These are phyloP conservation scores for Gnomoniopsis sp. DNA, from an alignment of 2,329 filamentous ascomycete genomes.

Conservation along the genomic window DNA sequence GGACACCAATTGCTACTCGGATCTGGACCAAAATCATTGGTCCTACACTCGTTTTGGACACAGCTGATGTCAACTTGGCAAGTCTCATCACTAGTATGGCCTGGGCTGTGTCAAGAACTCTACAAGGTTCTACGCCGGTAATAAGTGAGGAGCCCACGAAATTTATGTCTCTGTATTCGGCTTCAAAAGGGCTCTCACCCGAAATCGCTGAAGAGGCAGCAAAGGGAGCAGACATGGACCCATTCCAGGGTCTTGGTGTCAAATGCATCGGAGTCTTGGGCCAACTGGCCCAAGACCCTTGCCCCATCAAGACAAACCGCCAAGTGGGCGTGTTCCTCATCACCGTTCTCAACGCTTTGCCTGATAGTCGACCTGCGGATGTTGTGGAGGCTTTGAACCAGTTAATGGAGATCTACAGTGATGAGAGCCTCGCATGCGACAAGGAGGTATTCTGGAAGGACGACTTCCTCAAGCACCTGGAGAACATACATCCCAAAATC, in stretches of 20 bases:
- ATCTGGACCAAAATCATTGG: conserved; percentile 58
- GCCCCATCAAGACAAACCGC: conserved; percentile 52
- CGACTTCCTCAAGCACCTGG: conserved; percentile 56
- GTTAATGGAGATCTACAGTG: conserved; percentile 64
- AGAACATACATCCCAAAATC: conserved; percentile 50
- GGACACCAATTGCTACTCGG: conserved; percentile 49
- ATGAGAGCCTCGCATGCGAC: conserved; percentile 57
- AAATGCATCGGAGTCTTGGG: conserved; percentile 67
- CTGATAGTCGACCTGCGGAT: conserved; percentile 53
- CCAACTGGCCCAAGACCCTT: conserved; percentile 55
- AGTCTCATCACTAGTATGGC: conserved; percentile 61
- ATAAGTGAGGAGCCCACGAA: conserved; percentile 54
- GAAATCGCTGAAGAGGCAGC: conserved; percentile 10
- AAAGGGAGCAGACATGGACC: conserved; percentile 40
- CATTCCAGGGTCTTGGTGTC: conserved; percentile 60
- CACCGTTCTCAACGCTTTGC: conserved; percentile 48
- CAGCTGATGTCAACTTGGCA: conserved; percentile 59
- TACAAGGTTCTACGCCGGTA: conserved; percentile 47
- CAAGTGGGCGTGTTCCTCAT: conserved; percentile 63
- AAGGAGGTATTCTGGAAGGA: conserved; percentile 62
- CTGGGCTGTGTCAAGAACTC: conserved; percentile 60
- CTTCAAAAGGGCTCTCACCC: conserved; percentile 40
- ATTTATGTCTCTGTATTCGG: conserved; percentile 64
- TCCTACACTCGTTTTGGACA: conserved; percentile 57
- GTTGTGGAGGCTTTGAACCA: conserved; percentile 63